phyloP scores from a whole-genome alignment of 768 basidiomycete genomes.

The Clavulina sp. region DNA sequence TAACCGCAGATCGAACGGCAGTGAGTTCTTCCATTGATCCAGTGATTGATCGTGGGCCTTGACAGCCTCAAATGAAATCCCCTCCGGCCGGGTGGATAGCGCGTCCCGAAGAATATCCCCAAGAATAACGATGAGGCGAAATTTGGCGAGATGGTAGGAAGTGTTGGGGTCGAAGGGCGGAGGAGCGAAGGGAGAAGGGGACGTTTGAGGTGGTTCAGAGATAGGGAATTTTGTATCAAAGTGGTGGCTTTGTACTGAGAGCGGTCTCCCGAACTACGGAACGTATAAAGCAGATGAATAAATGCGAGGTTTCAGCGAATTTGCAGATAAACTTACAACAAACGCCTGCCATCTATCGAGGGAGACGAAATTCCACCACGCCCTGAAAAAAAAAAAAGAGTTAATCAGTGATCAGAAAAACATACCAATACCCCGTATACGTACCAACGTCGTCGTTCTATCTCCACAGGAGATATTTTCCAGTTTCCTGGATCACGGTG shows the following conservation, averaged over 20 bases:
- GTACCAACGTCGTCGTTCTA: constrained; percentile 57
- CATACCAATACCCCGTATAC: not conserved
- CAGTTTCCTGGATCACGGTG: constrained; percentile 75
- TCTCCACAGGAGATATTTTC: constrained; percentile 45
- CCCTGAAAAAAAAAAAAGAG: constrained; percentile 22
- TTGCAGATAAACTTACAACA: too few species aligned
- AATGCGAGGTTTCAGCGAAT: constrained; percentile 20
- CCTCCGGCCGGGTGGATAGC: constrained; percentile 60
- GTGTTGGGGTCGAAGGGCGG: not conserved
- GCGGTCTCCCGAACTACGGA: constrained; percentile 36
- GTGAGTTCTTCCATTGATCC: constrained; percentile 57
- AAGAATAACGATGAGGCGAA: constrained; percentile 18
- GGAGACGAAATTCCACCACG: constrained; percentile 79
- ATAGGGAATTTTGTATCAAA: constrained; percentile 69
- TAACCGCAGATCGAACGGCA: constrained; percentile 55
- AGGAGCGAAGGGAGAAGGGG: not conserved
- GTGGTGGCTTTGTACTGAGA: constrained; percentile 60
- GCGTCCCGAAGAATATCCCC: constrained; percentile 79
- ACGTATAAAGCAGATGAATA: constrained; percentile 87
- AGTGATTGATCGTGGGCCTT: constrained; percentile 55
- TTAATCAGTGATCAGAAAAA: not conserved
- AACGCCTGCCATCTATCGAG: constrained; percentile 45
- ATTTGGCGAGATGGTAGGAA: constrained; percentile 1
- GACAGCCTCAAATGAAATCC: constrained; percentile 60
- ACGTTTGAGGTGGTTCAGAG: constrained; percentile 38